phyloP scores from a whole-genome alignment of 1,139 yeast genomes.

The Yamadazyma buinensis region DNA sequence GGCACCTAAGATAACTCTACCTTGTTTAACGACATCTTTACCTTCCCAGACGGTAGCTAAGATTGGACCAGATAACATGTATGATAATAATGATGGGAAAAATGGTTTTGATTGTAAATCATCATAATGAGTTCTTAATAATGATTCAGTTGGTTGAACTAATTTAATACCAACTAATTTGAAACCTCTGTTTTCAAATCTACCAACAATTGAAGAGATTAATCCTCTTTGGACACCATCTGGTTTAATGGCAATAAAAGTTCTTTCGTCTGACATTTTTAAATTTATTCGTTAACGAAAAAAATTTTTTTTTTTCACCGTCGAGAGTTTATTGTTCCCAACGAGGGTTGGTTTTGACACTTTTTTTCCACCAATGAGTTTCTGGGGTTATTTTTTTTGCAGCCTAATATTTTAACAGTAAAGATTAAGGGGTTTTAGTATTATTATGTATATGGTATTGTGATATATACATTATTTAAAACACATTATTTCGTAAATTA shows the following conservation, averaged over 20 bases:
- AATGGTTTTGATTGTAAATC: conserved; percentile 96
- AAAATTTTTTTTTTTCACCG: conserved; percentile 6
- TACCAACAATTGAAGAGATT: conserved; percentile 80
- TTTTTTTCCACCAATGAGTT: too few relatives aligned
- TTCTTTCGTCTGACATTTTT: conserved; percentile 73
- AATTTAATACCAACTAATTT: conserved; percentile 96
- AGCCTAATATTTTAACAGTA: too few relatives aligned
- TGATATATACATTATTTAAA: too few relatives aligned
- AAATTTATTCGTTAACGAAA: conserved; percentile 4
- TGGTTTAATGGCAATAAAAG: conserved; percentile 98
- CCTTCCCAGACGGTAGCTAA: conserved; percentile 99
- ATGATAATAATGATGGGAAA: conserved; percentile 91
- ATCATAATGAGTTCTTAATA: conserved; percentile 90
- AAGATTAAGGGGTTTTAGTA: too few relatives aligned
- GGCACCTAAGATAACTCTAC: conserved; percentile 97
- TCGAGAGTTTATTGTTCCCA: not conserved
- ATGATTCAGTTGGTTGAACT: conserved; percentile 78
- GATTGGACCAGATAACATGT: conserved; percentile 99
- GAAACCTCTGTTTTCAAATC: conserved; percentile 97
- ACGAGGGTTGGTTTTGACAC: conserved; percentile 1
- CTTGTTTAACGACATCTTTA: conserved; percentile 98
- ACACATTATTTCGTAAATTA: too few relatives aligned
- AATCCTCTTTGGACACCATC: conserved; percentile 99
- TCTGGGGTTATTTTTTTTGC: too few relatives aligned
- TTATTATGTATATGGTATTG: too few relatives aligned